These are phyloP conservation scores for Monosporascus sp. DNA, from an alignment of 2,329 filamentous ascomycete genomes.

Conservation along the genomic window DNA sequence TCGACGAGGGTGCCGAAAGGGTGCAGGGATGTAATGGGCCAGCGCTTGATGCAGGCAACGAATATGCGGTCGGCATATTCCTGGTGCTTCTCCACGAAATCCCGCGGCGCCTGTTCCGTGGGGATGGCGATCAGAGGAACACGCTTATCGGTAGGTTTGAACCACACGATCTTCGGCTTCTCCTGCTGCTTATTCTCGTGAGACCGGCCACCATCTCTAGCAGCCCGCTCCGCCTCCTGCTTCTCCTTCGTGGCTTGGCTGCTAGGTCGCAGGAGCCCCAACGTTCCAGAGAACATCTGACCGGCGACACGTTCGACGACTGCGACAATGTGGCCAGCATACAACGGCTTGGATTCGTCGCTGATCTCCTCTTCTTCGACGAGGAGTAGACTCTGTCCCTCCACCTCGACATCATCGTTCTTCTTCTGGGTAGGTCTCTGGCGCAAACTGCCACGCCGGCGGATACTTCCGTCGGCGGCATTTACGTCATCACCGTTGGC, in stretches of 20 bases:
- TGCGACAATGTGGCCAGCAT: slow-evolving; percentile 93
- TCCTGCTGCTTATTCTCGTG: slow-evolving; percentile 84
- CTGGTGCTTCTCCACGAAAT: slow-evolving; percentile 98
- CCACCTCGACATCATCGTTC: slow-evolving; percentile 98
- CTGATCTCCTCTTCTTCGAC: slow-evolving; percentile 99
- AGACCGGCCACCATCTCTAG: slow-evolving; percentile 74
- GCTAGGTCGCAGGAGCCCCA: slow-evolving; percentile 89
- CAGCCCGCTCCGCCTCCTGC: slow-evolving; percentile 92
- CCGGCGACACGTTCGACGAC: slow-evolving; percentile 95
- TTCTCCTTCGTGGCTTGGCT: slow-evolving; percentile 99
- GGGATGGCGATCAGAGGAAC: slow-evolving; percentile 97
- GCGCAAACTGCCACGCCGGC: slow-evolving; percentile 87
- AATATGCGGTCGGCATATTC: slow-evolving; percentile 98
- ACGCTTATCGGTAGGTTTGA: slow-evolving; percentile 98
- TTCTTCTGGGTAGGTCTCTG: slow-evolving; percentile 99
- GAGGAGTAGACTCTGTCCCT: slow-evolving; percentile 91
- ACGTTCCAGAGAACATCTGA: slow-evolving; percentile 97
- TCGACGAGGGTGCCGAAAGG: slow-evolving; percentile 97
- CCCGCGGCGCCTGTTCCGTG: slow-evolving; percentile 92
- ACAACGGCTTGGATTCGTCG: slow-evolving; percentile 95
- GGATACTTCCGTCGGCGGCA: slow-evolving; percentile 74
- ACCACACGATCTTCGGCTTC: slow-evolving; percentile 99
- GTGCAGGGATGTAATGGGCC: slow-evolving; percentile 99
- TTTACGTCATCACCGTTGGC: slow-evolving; percentile 58
- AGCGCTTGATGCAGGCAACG: slow-evolving; percentile 97